Evolutionary conservation across 805 yeast species (phyloP).

Genomic region (Candida nemodendra): DNA sequence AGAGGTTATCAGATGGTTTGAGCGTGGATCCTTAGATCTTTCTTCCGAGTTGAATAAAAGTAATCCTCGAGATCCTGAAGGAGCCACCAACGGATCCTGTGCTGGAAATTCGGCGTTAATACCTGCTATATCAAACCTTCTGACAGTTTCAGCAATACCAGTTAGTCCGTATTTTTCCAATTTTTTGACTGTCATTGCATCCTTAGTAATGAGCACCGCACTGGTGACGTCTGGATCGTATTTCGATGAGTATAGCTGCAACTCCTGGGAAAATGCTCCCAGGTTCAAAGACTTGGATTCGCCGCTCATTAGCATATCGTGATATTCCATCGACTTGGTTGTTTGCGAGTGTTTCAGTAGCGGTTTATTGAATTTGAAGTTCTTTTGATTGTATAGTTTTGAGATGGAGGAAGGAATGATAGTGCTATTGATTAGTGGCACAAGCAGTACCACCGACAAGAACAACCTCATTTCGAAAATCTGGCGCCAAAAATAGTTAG

Average conservation of each 20-base stretch:
- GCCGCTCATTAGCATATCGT: conserved; percentile 6
- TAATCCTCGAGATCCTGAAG: conserved; percentile 34
- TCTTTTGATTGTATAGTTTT: conserved; percentile 4
- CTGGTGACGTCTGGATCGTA: conserved; percentile 23
- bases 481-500: background rate
- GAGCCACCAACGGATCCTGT: conserved; percentile 27
- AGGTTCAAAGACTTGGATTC: conserved; percentile 9
- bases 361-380: background rate
- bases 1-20: conserved; percentile 24
- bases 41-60: conserved; percentile 40
- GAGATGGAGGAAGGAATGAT: conserved; percentile 12
- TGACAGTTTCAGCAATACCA: conserved; percentile 9
- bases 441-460: background rate
- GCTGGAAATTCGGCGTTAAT: conserved; percentile 14
- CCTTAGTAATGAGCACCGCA: conserved; percentile 21
- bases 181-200: conserved; percentile 10
- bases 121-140: conserved; percentile 12
- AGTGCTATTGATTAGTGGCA: conserved; percentile 2
- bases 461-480: background rate
- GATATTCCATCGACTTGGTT: conserved; percentile 3
- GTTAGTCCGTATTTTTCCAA: conserved; percentile 18
- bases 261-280: conserved; percentile 12
- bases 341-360: conserved; percentile 7
- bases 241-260: conserved; percentile 6
- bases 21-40: conserved; percentile 29